Evolutionary conservation across 768 basidiomycete species (phyloP).

Genomic region (Lactarius hatsudake): DNA sequence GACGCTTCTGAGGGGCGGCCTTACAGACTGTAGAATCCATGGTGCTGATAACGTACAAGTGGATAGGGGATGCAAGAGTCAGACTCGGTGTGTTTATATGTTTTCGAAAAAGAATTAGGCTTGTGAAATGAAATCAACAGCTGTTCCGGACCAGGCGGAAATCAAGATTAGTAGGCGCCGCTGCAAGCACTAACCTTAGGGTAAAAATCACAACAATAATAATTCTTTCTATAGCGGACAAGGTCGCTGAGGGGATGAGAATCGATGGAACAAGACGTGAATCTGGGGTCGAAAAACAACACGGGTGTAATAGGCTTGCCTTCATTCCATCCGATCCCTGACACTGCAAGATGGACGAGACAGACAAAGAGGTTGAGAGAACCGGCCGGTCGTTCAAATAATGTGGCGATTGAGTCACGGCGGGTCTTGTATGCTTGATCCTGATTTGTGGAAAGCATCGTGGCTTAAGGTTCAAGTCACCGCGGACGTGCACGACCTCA

Average conservation of each 20-base stretch:
- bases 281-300: conserved; percentile 12
- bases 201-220: conserved; percentile 16
- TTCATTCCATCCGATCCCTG: not conserved
- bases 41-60: not conserved
- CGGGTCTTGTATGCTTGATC: not conserved
- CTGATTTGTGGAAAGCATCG: not conserved
- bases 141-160: conserved; percentile 19
- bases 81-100: conserved; percentile 21
- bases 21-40: conserved; percentile 8
- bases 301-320: not conserved
- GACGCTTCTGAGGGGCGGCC: conserved; percentile 17
- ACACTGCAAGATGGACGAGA: not conserved
- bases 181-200: conserved; percentile 8
- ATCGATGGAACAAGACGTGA: conserved; percentile 3
- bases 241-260: conserved; percentile 4
- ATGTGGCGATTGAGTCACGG: not conserved
- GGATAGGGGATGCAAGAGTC: conserved; percentile 10
- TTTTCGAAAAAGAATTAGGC: conserved; percentile 20
- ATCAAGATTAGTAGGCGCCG: conserved; percentile 23
- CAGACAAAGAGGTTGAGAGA: not conserved
- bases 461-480: conserved; percentile 10
- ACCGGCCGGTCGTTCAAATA: not conserved
- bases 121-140: conserved; percentile 25
- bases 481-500: not conserved
- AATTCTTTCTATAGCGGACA: conserved; percentile 14